phyloP scores from a whole-genome alignment of 192 early-diverging fungal species.

The Coemansia sp. region DNA sequence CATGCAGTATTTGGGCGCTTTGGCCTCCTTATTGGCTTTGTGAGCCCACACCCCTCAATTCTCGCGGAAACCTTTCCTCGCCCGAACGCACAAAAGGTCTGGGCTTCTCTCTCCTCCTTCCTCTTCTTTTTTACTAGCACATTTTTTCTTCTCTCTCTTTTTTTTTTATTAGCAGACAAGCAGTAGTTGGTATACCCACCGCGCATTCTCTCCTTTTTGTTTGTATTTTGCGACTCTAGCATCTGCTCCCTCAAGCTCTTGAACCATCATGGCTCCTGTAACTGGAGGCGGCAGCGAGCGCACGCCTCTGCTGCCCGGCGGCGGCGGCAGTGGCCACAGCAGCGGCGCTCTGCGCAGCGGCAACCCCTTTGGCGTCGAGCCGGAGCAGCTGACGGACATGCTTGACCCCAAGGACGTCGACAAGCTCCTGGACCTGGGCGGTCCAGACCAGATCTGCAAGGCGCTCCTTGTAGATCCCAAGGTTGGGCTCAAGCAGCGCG shows the following conservation, averaged over 20 bases:
- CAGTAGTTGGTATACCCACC: not conserved
- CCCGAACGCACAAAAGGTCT: not conserved
- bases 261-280: conserved; percentile 24
- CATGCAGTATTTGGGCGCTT: conserved; percentile 8
- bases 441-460: conserved; percentile 61
- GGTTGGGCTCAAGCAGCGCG: conserved; percentile 60
- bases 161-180: not conserved
- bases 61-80: conserved; percentile 10
- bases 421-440: conserved; percentile 63
- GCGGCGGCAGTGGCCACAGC: conserved; percentile 9
- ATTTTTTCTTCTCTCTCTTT: conserved; percentile 1
- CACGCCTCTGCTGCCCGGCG: conserved; percentile 49
- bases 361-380: conserved; percentile 52
- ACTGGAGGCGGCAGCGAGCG: conserved; percentile 46
- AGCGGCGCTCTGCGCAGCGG: not conserved
- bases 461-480: conserved; percentile 64
- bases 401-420: conserved; percentile 70
- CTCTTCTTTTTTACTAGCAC: not conserved
- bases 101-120: conserved; percentile 8
- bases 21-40: too few species aligned
- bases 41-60: not conserved
- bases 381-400: conserved; percentile 60
- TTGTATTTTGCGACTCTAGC: not conserved
- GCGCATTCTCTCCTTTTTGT: not conserved
- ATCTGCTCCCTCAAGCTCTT: not conserved